phyloP scores from a whole-genome alignment of 2,329 filamentous ascomycete genomes.

The Dothideomycetidae sp. region DNA sequence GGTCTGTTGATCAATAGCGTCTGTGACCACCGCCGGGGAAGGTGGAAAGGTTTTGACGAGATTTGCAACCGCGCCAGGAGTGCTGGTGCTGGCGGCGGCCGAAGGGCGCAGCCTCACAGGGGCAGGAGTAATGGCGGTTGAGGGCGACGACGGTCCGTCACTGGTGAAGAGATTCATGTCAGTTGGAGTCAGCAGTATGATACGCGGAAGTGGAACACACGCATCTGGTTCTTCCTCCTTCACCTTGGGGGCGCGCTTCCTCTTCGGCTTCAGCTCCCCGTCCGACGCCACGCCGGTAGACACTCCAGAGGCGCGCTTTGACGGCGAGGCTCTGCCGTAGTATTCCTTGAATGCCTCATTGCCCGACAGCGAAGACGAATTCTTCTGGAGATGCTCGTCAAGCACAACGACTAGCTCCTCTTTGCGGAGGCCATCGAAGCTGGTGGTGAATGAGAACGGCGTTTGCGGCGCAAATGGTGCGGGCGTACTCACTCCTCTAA shows the following conservation, averaged over 20 bases:
- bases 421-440: constrained; percentile 34
- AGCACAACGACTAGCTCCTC: constrained; percentile 62
- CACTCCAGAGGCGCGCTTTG: constrained; percentile 27
- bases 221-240: constrained; percentile 22
- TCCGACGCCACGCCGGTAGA: constrained; percentile 14
- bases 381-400: constrained; percentile 56
- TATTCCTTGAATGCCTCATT: constrained; percentile 58
- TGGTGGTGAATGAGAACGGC: constrained; percentile 3
- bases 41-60: constrained; percentile 46
- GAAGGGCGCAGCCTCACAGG: constrained; percentile 18
- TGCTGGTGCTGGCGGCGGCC: constrained; percentile 10
- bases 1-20: constrained; percentile 59
- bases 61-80: constrained; percentile 13
- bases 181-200: background rate
- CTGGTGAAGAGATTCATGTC: too few species aligned
- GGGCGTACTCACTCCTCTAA: constrained; percentile 52
- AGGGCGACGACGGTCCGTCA: constrained; percentile 28
- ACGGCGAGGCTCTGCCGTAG: constrained; percentile 51
- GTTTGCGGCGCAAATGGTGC: constrained; percentile 2
- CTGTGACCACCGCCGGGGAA: constrained; percentile 63
- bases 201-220: constrained; percentile 11
- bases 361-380: constrained; percentile 49
- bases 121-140: constrained; percentile 23
- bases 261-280: constrained; percentile 20
- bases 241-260: constrained; percentile 20